A percentile compares a stretch with the other conserved stretches of the same genome.
These are phyloP conservation scores for Anthracocystis walkeri DNA, from an alignment of 1,284 basidiomycete genomes.

Conservation along the genomic window DNA sequence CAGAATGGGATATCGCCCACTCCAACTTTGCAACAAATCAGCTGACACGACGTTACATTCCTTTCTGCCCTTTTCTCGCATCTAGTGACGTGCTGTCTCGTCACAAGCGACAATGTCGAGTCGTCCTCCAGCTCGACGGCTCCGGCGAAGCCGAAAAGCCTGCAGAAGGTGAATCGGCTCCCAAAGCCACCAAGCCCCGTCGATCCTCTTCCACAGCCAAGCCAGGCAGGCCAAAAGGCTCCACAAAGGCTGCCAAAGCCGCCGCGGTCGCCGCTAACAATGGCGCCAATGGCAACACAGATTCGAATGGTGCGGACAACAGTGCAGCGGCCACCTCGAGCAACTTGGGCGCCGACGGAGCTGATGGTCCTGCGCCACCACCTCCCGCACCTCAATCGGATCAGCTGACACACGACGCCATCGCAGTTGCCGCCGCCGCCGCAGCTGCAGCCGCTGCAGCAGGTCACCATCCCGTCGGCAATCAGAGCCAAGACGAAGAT, in stretches of 20 bases:
- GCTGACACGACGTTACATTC: neutral
- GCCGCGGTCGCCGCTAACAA: conserved; percentile 34
- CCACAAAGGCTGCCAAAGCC: conserved; percentile 51
- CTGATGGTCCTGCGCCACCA: conserved; percentile 34
- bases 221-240: conserved; percentile 50
- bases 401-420: conserved; percentile 40
- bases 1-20: neutral
- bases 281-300: conserved; percentile 15
- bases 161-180: conserved; percentile 33
- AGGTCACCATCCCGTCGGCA: conserved; percentile 23
- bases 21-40: neutral
- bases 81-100: conserved; percentile 65
- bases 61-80: neutral
- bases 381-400: conserved; percentile 46
- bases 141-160: conserved; percentile 45
- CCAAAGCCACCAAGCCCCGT: conserved; percentile 49
- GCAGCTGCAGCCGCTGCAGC: conserved; percentile 43
- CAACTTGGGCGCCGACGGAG: neutral
- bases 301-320: conserved; percentile 14
- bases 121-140: conserved; percentile 52
- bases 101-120: conserved; percentile 66
- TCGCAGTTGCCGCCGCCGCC: conserved; percentile 37
- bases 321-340: conserved; percentile 5
- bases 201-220: conserved; percentile 48
- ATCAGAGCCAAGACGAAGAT: conserved; percentile 26